phyloP scores from a whole-genome alignment of 2,329 filamentous ascomycete genomes.

The Monilinia fructicola region DNA sequence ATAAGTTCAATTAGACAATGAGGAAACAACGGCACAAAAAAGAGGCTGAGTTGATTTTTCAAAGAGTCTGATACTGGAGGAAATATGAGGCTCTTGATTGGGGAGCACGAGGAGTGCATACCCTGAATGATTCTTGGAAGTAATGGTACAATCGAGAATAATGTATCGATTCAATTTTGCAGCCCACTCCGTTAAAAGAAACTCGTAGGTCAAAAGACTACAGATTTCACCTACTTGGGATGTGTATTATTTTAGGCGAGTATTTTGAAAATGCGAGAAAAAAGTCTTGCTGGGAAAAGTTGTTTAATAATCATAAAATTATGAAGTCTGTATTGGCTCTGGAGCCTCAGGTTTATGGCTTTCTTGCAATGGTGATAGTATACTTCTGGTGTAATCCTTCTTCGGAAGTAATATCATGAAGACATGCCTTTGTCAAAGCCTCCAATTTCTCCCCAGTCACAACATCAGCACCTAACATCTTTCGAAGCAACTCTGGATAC shows the following conservation, averaged over 20 bases:
- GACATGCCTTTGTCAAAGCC: slow-evolving; percentile 14
- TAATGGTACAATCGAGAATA: not conserved
- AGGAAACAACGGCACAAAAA: no score
- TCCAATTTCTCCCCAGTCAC: slow-evolving; percentile 14
- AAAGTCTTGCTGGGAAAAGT: not conserved
- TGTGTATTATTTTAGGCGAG: not conserved
- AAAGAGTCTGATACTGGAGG: no score
- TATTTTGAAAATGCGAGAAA: not conserved
- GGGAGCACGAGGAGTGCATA: no score
- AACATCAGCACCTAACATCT: slow-evolving; percentile 9
- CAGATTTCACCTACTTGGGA: not conserved
- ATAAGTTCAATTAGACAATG: no score
- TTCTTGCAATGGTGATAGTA: slow-evolving; percentile 22
- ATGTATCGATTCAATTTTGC: not conserved
- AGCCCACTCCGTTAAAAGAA: not conserved
- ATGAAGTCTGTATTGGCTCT: not conserved
- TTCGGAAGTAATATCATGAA: slow-evolving; percentile 16
- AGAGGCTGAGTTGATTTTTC: no score
- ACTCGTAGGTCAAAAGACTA: not conserved
- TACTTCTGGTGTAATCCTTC: slow-evolving; percentile 21
- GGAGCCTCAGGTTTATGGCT: not conserved
- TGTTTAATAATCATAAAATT: not conserved
- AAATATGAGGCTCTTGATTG: not conserved
- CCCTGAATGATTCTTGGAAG: not conserved
- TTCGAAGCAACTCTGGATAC: slow-evolving; percentile 16